Conservation (phyloP, 345 rosid genomes). For the Iberis pinnata region DNA sequence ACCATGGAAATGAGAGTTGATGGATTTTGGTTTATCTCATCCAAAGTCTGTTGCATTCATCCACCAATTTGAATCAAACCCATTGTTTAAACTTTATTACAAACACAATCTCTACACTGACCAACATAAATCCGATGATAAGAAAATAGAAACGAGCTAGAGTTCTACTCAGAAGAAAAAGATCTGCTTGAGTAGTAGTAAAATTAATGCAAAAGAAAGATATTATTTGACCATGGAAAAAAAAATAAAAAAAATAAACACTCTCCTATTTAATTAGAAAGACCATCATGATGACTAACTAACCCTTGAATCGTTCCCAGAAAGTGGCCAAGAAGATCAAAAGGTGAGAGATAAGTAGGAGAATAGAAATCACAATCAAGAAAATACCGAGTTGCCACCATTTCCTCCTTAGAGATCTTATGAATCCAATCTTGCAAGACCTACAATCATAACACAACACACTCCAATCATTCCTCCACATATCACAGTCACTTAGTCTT, state of each 20-base stretch:
- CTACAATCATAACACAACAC: conserved; percentile 53
- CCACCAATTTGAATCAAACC: conserved; percentile 9
- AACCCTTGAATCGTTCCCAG: conserved; percentile 38
- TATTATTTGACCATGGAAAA: conserved; percentile 9
- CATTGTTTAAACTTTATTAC: no score
- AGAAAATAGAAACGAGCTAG: no score
- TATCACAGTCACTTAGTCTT: conserved; percentile 40
- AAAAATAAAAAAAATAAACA: no score
- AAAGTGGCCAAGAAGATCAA: conserved; percentile 49
- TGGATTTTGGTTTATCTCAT: no score
- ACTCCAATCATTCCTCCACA: conserved; percentile 44
- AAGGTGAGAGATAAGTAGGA: conserved; percentile 52
- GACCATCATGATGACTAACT: conserved; percentile 1
- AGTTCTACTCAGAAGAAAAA: no score
- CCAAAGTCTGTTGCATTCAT: no score
- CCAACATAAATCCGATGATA: no score
- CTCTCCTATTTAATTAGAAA: no score
- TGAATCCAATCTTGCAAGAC: conserved; percentile 53
- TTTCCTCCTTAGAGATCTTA: conserved; percentile 40
- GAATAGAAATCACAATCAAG: conserved; percentile 42
- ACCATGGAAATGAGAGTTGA: no score
- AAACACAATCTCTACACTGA: no score
- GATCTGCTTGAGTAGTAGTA: conserved; percentile 12
- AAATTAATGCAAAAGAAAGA: conserved; percentile 19
- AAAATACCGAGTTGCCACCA: conserved; percentile 72